Percentiles rank a stretch among this genome's conserved stretches.
These are phyloP conservation scores for Seiridium cupressi DNA, from an alignment of 2,329 filamentous ascomycete species.

Conservation along the genomic window DNA sequence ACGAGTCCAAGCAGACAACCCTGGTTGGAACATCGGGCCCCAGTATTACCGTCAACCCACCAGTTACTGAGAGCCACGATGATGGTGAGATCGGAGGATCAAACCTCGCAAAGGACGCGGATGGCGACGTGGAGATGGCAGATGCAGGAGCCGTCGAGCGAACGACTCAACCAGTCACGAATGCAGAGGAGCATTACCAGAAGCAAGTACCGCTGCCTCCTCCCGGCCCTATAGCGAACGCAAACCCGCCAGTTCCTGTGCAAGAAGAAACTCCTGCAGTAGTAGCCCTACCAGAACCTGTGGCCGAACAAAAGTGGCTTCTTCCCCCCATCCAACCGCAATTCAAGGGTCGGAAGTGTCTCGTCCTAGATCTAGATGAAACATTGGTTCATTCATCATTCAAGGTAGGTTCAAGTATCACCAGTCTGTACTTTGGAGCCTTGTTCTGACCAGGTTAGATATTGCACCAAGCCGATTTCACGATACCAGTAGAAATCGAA, in stretches of 20 bases:
- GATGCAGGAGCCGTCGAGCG: constrained; percentile 53
- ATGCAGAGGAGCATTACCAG: constrained; percentile 35
- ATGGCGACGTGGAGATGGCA: constrained; percentile 66
- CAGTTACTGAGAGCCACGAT: constrained; percentile 29
- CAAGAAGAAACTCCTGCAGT: constrained; percentile 41
- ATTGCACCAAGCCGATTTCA: constrained; percentile 96
- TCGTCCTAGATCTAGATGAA: constrained; percentile 94
- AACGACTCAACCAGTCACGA: constrained; percentile 35
- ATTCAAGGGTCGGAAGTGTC: constrained; percentile 84
- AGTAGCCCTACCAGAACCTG: constrained; percentile 37
- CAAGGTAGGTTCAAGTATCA: constrained; percentile 63
- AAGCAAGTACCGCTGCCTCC: constrained; percentile 46
- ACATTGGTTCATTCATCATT: constrained; percentile 98
- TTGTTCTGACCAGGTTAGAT: constrained; percentile 56
- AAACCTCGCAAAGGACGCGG: constrained; percentile 41
- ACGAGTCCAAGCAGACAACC: constrained; percentile 46
- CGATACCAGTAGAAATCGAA: constrained; percentile 97
- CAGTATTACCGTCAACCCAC: constrained; percentile 40
- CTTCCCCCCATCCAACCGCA: constrained; percentile 79
- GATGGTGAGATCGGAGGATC: constrained; percentile 33
- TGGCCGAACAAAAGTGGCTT: constrained; percentile 63
- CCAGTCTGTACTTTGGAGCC: background rate
- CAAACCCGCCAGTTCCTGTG: constrained; percentile 27
- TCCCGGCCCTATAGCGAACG: constrained; percentile 39
- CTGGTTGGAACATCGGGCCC: constrained; percentile 32